These are phyloP conservation scores for Phyllosticta citriasiana DNA, from an alignment of 2,329 filamentous ascomycete genomes.

Conservation along the genomic window DNA sequence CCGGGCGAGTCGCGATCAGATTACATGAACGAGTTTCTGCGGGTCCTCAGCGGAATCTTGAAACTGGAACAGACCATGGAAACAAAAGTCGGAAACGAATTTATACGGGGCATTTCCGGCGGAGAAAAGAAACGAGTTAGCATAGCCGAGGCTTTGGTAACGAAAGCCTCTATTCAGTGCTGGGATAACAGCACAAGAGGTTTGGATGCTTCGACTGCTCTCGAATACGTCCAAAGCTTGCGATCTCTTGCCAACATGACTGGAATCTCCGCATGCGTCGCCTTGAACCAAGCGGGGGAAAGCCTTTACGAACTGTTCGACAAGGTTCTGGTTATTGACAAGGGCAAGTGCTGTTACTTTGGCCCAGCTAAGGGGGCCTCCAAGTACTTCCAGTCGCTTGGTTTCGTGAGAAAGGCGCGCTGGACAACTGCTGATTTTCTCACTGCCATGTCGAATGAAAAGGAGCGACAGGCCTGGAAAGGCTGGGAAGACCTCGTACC, in stretches of 20 bases:
- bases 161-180: conserved; percentile 25
- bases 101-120: conserved; percentile 52
- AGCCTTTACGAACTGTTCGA: conserved; percentile 30
- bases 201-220: conserved; percentile 61
- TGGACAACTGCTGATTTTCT: conserved; percentile 64
- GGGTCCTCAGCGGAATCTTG: conserved; percentile 61
- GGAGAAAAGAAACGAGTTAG: conserved; percentile 40
- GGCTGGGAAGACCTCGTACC: conserved; percentile 51
- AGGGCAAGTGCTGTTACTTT: conserved; percentile 45
- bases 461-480: conserved; percentile 46
- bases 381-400: conserved; percentile 56
- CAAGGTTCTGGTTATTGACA: conserved; percentile 31
- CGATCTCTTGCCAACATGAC: conserved; percentile 55
- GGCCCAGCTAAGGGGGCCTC: conserved; percentile 51
- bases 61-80: conserved; percentile 62
- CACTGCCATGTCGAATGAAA: conserved; percentile 56
- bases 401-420: conserved; percentile 56
- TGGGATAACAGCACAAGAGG: conserved; percentile 59
- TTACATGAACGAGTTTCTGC: conserved; percentile 52
- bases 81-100: conserved; percentile 67
- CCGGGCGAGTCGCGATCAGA: conserved; percentile 52
- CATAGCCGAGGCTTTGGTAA: conserved; percentile 41
- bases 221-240: conserved; percentile 62
- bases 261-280: conserved; percentile 52
- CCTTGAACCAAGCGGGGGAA: conserved; percentile 58